Base-by-base conservation (phyloP, 768 basidiomycete genomes). In the Phylloporus arenicola region DNA sequence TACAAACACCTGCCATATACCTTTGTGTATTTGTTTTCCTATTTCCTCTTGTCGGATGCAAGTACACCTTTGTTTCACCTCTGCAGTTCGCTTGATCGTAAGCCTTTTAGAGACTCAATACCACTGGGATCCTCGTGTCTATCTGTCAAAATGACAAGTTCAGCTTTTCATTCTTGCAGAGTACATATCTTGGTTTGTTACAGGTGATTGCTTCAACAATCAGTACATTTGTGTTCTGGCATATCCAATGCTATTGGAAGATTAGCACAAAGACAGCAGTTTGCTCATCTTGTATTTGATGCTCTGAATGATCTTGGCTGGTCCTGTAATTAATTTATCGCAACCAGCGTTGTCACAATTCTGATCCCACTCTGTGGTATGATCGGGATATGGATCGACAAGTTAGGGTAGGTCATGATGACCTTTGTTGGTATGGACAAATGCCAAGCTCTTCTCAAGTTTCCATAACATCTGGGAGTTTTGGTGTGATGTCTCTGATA, bases 391-490 rank as follows among this genome's bases (percentile, higher is more conserved):
- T 89, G 89, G 88, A 89, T 88, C 1, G 54, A 70, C 9, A 85
- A 76, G 52, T 58, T 92, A 42, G 89, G 89, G 83, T 86, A 56
- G 17, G 77, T 52, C 6, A 1, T 63, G 22, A 16, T 43, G 14
- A 17, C 1, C 19, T 40, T 7, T 14, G 20, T 29, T 41, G 33
- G 22, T 22, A 19, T 66, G 54, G 16, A 25, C 22, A 19, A n/a
- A 17, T 50, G 41, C 43, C 46, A 0, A 5, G 3, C 19, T 42
- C 16, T 14, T 19, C 19, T 33, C 8, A 35, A 81, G 79, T 2
- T 89, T 87, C 68, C 88, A 90, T 62, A 87, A 89, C 51, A 77
- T 59, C 13, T 91, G 89, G 88, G 90, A 92, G 58, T 92, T 92
- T 68, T 94, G 91, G 88, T 84, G 57, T 42, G 60, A 49, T 4